phyloP scores from a whole-genome alignment of 352 stramenopile genomes.

The Globisporangium alternatum region DNA sequence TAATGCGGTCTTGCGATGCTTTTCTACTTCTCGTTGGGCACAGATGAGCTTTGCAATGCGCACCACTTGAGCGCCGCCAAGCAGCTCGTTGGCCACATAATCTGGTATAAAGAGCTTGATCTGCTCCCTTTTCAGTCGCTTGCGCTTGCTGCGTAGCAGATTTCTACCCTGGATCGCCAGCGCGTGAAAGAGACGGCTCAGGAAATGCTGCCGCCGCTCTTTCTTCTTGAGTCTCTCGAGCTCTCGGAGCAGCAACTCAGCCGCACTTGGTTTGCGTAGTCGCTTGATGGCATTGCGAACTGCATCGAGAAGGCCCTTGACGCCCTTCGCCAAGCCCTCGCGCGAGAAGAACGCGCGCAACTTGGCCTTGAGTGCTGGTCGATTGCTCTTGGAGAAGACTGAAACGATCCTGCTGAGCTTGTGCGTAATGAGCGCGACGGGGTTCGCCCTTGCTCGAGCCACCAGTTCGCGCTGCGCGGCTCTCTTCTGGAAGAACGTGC shows the following conservation, averaged over 20 bases:
- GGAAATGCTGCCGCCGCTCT: background rate
- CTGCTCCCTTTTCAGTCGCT: conserved; percentile 6
- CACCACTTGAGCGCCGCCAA: background rate
- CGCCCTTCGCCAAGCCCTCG: background rate
- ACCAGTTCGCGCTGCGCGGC: conserved; percentile 9
- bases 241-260: conserved; percentile 12
- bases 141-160: conserved; percentile 10
- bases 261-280: conserved; percentile 1
- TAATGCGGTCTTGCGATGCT: background rate
- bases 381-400: conserved; percentile 12
- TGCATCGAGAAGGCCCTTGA: background rate
- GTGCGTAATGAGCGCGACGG: conserved; percentile 2
- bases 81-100: conserved; percentile 9
- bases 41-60: conserved; percentile 2
- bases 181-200: conserved; percentile 4
- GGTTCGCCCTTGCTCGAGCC: background rate
- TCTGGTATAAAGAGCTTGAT: background rate
- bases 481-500: conserved; percentile 10
- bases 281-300: conserved; percentile 7
- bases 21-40: background rate
- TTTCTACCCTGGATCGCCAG: conserved; percentile 13
- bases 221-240: conserved; percentile 8
- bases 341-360: conserved; percentile 3
- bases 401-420: conserved; percentile 5
- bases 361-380: conserved; percentile 2